A percentile compares a stretch with the other conserved stretches of the same genome.
These are phyloP conservation scores for Sporisorium sorghi DNA, from an alignment of 1,284 basidiomycete species.

Conservation along the genomic window DNA sequence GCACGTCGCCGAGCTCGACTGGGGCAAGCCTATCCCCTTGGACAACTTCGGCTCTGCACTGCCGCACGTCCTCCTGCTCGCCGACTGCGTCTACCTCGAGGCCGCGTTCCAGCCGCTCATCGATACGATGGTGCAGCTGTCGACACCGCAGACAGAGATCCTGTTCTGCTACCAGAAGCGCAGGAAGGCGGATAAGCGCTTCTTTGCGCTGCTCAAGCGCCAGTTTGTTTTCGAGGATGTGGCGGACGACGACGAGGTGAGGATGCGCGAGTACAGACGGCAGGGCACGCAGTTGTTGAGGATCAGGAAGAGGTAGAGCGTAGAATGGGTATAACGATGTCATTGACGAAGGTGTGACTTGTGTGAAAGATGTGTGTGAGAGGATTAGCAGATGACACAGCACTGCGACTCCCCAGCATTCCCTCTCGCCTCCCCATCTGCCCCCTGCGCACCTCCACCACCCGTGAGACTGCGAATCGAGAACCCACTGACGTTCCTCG, in stretches of 20 bases:
- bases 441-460: background rate
- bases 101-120: slow-evolving; percentile 86
- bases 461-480: slow-evolving; percentile 18
- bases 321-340: slow-evolving; percentile 17
- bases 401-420: slow-evolving; percentile 7
- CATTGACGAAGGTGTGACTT: background rate
- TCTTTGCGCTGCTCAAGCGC: slow-evolving; percentile 84
- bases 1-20: slow-evolving; percentile 22
- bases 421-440: background rate
- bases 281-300: slow-evolving; percentile 60
- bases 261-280: slow-evolving; percentile 50
- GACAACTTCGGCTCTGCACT: slow-evolving; percentile 62
- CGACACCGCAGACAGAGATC: slow-evolving; percentile 71
- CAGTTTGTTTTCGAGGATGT: slow-evolving; percentile 83
- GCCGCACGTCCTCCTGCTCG: slow-evolving; percentile 73
- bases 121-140: slow-evolving; percentile 79
- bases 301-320: slow-evolving; percentile 18
- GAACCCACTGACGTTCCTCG: slow-evolving; percentile 19
- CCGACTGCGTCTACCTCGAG: slow-evolving; percentile 93
- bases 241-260: slow-evolving; percentile 54
- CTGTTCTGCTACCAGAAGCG: slow-evolving; percentile 94
- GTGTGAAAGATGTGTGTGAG: background rate
- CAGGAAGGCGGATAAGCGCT: slow-evolving; percentile 91
- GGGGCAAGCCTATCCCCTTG: slow-evolving; percentile 65
- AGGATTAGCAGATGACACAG: slow-evolving; percentile 28